Percentiles rank a stretch among this genome's conserved stretches.
Evolutionary conservation across 1,284 basidiomycete genomes (phyloP).

Genomic region (Irpex lacteus): DNA sequence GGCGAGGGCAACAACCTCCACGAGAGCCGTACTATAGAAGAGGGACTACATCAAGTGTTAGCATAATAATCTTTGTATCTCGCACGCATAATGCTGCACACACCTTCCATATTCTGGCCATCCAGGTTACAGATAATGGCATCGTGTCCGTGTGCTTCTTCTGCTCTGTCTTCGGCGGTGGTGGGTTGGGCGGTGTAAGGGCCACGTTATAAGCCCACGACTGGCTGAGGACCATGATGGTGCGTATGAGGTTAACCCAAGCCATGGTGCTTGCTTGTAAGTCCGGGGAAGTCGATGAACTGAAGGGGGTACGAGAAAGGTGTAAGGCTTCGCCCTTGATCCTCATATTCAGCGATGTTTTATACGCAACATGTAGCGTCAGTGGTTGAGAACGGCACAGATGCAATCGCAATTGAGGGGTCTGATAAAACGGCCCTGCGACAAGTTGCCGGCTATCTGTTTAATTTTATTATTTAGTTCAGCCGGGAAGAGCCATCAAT

Average conservation of each 20-base stretch:
- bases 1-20: background rate
- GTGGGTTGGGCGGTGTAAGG: background rate
- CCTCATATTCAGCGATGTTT: background rate
- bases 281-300: background rate
- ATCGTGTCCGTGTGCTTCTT: conserved; percentile 1
- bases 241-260: background rate
- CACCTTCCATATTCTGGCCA: conserved; percentile 1
- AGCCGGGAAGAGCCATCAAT: background rate
- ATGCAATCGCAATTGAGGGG: background rate
- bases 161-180: background rate
- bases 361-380: background rate
- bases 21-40: conserved; percentile 1
- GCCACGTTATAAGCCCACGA: background rate
- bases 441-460: background rate
- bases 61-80: background rate
- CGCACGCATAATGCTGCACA: background rate
- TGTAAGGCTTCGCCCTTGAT: too few relatives aligned
- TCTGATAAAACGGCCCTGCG: background rate
- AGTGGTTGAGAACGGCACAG: background rate
- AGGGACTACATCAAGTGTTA: background rate
- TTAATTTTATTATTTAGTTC: background rate
- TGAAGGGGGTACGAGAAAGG: background rate
- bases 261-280: background rate
- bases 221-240: background rate
- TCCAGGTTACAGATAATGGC: background rate